These are phyloP conservation scores for Phialophora chinensis DNA, from an alignment of 2,329 filamentous ascomycete genomes.

Conservation along the genomic window DNA sequence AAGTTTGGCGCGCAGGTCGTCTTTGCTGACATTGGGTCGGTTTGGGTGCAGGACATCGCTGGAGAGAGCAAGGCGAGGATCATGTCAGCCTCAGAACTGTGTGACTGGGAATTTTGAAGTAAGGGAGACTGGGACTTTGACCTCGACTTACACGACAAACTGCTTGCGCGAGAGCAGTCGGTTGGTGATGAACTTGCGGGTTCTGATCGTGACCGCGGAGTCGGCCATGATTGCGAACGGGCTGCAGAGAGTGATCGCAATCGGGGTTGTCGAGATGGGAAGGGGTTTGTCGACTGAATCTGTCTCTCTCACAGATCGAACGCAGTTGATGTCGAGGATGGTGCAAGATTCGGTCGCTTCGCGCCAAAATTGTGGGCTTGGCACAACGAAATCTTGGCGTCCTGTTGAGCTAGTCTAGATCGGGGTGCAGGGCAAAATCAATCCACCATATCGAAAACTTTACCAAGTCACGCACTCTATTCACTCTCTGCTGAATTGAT, in stretches of 20 bases:
- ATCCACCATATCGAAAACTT: not conserved
- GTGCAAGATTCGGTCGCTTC: slow-evolving; percentile 23
- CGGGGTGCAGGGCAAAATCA: slow-evolving; percentile 1
- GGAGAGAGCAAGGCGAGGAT: slow-evolving; percentile 35
- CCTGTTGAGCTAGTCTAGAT: slow-evolving; percentile 17
- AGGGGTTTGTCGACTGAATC: slow-evolving; percentile 5
- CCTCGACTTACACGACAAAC: slow-evolving; percentile 92
- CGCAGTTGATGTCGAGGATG: slow-evolving; percentile 14
- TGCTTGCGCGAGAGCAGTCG: slow-evolving; percentile 98
- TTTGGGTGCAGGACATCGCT: slow-evolving; percentile 99
- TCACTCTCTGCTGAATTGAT: not conserved
- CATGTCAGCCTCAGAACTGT: slow-evolving; percentile 1
- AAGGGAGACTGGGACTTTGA: slow-evolving; percentile 20
- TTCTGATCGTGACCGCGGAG: slow-evolving; percentile 80
- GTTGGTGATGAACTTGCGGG: slow-evolving; percentile 99
- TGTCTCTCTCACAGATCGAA: slow-evolving; percentile 4
- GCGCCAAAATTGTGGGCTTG: slow-evolving; percentile 34
- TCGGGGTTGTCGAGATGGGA: slow-evolving; percentile 22
- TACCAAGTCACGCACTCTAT: not conserved
- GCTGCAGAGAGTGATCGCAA: slow-evolving; percentile 25
- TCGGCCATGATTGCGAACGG: slow-evolving; percentile 78
- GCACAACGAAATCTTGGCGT: slow-evolving; percentile 34
- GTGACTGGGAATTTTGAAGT: slow-evolving; percentile 16
- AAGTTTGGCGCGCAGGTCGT: slow-evolving; percentile 95
- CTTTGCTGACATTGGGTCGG: slow-evolving; percentile 98